These are phyloP conservation scores for Boechera stricta DNA, from an alignment of 345 rosid genomes.

Conservation along the genomic window DNA sequence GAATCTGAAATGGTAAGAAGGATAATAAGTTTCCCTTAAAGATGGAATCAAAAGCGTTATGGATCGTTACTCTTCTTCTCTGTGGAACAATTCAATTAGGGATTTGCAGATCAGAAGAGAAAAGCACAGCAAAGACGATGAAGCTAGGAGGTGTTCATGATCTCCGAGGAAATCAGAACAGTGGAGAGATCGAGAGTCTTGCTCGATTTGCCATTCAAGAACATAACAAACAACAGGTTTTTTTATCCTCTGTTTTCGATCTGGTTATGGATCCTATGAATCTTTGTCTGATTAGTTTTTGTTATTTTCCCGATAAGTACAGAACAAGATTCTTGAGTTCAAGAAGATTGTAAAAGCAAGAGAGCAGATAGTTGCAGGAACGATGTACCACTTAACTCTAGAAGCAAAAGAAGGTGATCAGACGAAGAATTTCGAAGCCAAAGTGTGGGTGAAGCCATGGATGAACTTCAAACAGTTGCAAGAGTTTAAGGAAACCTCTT, in stretches of 20 bases:
- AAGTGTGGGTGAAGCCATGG: constrained; percentile 93
- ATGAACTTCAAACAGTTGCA: constrained; percentile 72
- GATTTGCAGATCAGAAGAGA: constrained; percentile 25
- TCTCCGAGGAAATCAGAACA: constrained; percentile 49
- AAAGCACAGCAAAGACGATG: constrained; percentile 41
- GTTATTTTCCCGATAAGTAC: background rate
- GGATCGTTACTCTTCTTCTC: constrained; percentile 34
- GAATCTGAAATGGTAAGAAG: constrained; percentile 28
- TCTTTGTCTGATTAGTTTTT: constrained; percentile 14
- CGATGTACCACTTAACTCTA: constrained; percentile 63
- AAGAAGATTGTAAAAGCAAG: constrained; percentile 64
- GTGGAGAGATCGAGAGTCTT: constrained; percentile 58
- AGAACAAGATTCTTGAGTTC: constrained; percentile 59
- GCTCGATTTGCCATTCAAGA: constrained; percentile 70
- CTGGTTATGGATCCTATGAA: constrained; percentile 4
- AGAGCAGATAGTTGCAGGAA: constrained; percentile 86
- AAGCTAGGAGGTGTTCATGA: constrained; percentile 53
- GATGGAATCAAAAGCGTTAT: constrained; percentile 33
- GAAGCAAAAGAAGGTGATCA: constrained; percentile 69
- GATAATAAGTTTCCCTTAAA: background rate
- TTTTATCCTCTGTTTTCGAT: constrained; percentile 17
- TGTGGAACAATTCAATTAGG: constrained; percentile 33
- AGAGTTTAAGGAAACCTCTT: constrained; percentile 61
- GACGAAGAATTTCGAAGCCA: constrained; percentile 72
- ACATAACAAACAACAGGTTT: constrained; percentile 62